Percentiles rank a stretch among this genome's conserved stretches.
Evolutionary conservation across 805 yeast species (phyloP).

Genomic region (Teunomyces aglyptinius): DNA sequence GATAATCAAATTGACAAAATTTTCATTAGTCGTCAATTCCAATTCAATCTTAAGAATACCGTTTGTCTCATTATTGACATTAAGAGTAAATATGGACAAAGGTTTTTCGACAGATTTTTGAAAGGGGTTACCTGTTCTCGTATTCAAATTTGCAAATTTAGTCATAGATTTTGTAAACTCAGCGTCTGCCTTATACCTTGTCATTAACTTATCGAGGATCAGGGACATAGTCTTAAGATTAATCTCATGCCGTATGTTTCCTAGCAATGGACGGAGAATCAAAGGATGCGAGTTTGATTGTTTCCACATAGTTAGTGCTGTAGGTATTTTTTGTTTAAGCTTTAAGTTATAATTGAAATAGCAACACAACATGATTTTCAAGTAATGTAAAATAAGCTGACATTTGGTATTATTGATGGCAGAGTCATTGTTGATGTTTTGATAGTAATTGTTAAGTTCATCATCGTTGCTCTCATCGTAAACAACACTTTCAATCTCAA

Average conservation of each 20-base stretch:
- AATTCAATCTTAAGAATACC: constrained; percentile 24
- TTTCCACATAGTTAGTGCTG: constrained; percentile 45
- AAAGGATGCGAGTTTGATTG: constrained; percentile 43
- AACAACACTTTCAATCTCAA: constrained; percentile 69
- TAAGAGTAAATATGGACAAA: constrained; percentile 25
- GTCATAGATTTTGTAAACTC: constrained; percentile 9
- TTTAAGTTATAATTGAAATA: constrained; percentile 49
- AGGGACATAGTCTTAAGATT: constrained; percentile 28
- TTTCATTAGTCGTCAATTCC: constrained; percentile 38
- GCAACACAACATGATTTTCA: constrained; percentile 62
- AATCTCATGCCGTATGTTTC: constrained; percentile 55
- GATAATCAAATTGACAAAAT: constrained; percentile 39
- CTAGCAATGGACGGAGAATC: constrained; percentile 56
- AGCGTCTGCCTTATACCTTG: constrained; percentile 12
- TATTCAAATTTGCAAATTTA: constrained; percentile 27
- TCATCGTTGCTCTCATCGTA: constrained; percentile 43
- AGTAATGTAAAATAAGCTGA: constrained; percentile 48
- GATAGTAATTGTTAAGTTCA: constrained; percentile 27
- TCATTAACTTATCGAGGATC: constrained; percentile 25
- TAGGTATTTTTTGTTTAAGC: constrained; percentile 46
- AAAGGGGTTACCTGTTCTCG: constrained; percentile 29
- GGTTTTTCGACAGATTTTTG: constrained; percentile 41
- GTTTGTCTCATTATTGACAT: constrained; percentile 18
- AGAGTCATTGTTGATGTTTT: constrained; percentile 29
- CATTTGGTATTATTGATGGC: constrained; percentile 44